Base-by-base conservation (phyloP, 805 yeast genomes). In the Cyberlindnera bimundalis region DNA sequence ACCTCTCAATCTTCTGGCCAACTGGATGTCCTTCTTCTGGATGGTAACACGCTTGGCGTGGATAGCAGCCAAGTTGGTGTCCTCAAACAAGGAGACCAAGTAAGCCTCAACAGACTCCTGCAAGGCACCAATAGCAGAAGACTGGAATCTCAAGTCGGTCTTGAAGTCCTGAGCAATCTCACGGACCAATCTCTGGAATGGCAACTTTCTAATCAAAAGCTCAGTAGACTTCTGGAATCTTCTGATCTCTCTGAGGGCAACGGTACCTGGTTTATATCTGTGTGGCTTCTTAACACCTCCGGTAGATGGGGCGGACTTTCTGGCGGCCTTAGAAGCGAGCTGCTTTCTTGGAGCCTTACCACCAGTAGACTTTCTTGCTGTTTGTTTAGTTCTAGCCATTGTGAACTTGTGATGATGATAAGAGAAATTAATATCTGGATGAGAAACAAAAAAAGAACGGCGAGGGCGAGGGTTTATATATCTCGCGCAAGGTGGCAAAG, bases 71-170 rank as follows among this genome's bases (percentile, higher is more conserved):
- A 91, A 79, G 77, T 90, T 91, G 53, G 98, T 93, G 70, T 93
- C 98, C 76, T 91, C 98, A 58, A 91, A 93, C 62, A 91, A 72
- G 47, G 96, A 87, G 40, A 91, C 96, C 60, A 93, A 76, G 79
- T 89, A 93, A 62, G 97, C 97, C 77, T 91, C 99, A 50, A 91
- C 96, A 50, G 98, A 90, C 74, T 93, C 99, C 71, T 91, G 99
- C 60, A 91, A 76, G 56, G 99, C 99, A 72, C 96, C 90, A 54
- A 91, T 84, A 53, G 99, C 99, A 53, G 95, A 85, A 42, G 96
- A 85, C 70, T 91, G 97, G 83, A 93, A 91, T 77, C 96, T 83
- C 69, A 89, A 78, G 65, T 85, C 95, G 57, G 91, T 80, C 75
- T 83, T 84, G 79, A 85, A 84, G 66, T 89, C 96, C 69, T 84